Base-by-base conservation (phyloP, 495 filamentous ascomycete species). In the Cercophora samala region DNA sequence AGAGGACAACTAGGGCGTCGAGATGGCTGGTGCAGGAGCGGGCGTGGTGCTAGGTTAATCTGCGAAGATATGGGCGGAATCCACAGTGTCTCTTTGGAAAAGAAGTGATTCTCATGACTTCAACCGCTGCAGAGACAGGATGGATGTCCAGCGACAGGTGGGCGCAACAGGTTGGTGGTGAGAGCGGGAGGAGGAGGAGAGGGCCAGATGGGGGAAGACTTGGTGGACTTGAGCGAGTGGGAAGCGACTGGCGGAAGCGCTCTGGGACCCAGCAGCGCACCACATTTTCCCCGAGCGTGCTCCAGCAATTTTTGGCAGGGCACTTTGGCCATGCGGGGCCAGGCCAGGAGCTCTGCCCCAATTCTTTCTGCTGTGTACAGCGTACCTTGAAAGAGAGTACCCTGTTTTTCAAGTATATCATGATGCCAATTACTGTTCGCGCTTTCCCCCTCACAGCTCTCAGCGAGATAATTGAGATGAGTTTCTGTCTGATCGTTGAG, bases 261-360 rank as follows among this genome's bases (percentile, higher is more conserved):
- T 68, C 59, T 61, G 64, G 63, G 65, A 2, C 62, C 6, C 60
- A 32, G 60, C 62, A 68, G 55, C 62, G 61, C 55, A 52, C 65
- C 37, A 25, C 60, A 68, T 66, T 64, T 37, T 67, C 70, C 72
- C 68, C 69, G 69, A 69, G 59, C 22, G 22, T 65, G 63, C 68
- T 65, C 65, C 64, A 71, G 69, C 68, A 72, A 72, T 74, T 75
- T 75, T 75, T 73, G 73, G 72, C 72, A 66, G 63, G 51, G 63
- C 58, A 58, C 62, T 52, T 65, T 60, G 51, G 54, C 66, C 32
- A 64, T 67, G 69, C 66, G 68, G 66, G 73, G 71, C 68, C 60
- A 46, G 37, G 5, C 37, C 11, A 13, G 11, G 42, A 66, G 72
- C 63, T 66, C 65, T 42, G 54, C 23, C 37, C 37, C 37, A 46